phyloP scores from a whole-genome alignment of 768 basidiomycete species.

The Psilocybe azurescens region DNA sequence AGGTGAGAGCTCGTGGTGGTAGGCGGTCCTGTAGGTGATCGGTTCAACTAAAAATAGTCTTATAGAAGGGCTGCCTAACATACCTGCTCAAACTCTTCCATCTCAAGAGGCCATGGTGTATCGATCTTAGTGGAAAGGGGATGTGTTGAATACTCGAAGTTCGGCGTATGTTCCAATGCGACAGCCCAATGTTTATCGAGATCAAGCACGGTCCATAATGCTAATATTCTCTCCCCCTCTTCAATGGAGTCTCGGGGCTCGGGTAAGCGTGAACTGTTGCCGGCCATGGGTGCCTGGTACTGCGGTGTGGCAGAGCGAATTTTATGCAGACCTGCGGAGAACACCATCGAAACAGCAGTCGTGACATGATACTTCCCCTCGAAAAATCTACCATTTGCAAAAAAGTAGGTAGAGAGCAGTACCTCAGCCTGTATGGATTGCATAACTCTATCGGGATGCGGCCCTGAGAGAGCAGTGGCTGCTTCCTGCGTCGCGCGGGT shows the following conservation, averaged over 20 bases:
- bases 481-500: slow-evolving; percentile 45
- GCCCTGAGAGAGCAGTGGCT: slow-evolving; percentile 39
- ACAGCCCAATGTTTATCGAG: slow-evolving; percentile 49
- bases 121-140: slow-evolving; percentile 30
- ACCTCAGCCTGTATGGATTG: slow-evolving; percentile 60
- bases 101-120: slow-evolving; percentile 45
- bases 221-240: slow-evolving; percentile 42
- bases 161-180: slow-evolving; percentile 41
- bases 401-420: slow-evolving; percentile 61
- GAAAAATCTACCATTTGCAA: slow-evolving; percentile 50
- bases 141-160: slow-evolving; percentile 26
- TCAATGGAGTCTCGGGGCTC: slow-evolving; percentile 34
- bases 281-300: slow-evolving; percentile 2
- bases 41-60: not conserved
- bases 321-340: slow-evolving; percentile 44
- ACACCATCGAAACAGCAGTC: slow-evolving; percentile 37
- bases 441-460: slow-evolving; percentile 47
- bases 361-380: slow-evolving; percentile 50
- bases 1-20: slow-evolving; percentile 25
- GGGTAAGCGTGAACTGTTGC: slow-evolving; percentile 21
- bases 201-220: slow-evolving; percentile 40
- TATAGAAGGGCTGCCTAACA: not conserved
- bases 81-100: slow-evolving; percentile 40
- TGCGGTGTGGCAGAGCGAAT: slow-evolving; percentile 29
- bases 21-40: slow-evolving; percentile 20